A percentile compares a stretch with the other conserved stretches of the same genome.
phyloP scores from a whole-genome alignment of 768 basidiomycete genomes.

The Trametes cingulata region DNA sequence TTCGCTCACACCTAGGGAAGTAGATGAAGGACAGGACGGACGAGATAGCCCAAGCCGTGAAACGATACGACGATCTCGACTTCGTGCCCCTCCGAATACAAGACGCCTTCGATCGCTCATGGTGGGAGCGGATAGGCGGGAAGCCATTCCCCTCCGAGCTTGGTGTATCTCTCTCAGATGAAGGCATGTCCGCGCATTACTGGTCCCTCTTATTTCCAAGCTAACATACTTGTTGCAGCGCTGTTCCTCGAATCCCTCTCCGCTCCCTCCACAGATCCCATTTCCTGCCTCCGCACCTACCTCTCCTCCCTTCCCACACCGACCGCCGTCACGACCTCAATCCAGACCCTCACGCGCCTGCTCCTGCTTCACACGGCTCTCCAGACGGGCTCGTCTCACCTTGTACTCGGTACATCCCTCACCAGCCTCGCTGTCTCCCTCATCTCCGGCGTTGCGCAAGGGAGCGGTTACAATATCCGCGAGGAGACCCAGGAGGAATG shows the following conservation, averaged over 20 bases:
- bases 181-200: conserved; percentile 40
- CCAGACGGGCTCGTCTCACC: conserved; percentile 63
- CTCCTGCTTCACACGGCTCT: conserved; percentile 68
- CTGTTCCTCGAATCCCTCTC: conserved; percentile 24
- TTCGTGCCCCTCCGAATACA: conserved; percentile 69
- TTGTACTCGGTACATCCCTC: conserved; percentile 77
- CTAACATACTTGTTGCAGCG: conserved; percentile 21
- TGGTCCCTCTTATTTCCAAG: neutral
- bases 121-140: conserved; percentile 60
- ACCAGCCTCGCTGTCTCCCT: conserved; percentile 75
- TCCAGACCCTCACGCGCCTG: conserved; percentile 63
- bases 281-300: conserved; percentile 46
- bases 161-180: conserved; percentile 50
- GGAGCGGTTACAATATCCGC: conserved; percentile 68
- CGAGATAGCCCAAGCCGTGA: conserved; percentile 48
- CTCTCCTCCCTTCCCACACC: conserved; percentile 71
- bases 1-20: conserved; percentile 10
- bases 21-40: conserved; percentile 59
- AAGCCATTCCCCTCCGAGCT: conserved; percentile 28
- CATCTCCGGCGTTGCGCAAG: conserved; percentile 74
- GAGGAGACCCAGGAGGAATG: conserved; percentile 77
- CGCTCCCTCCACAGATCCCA: conserved; percentile 23
- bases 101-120: conserved; percentile 67
- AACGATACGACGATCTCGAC: conserved; percentile 51
- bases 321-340: conserved; percentile 62